These are phyloP conservation scores for Xylariales sp. DNA, from an alignment of 2,329 filamentous ascomycete species.

Conservation along the genomic window DNA sequence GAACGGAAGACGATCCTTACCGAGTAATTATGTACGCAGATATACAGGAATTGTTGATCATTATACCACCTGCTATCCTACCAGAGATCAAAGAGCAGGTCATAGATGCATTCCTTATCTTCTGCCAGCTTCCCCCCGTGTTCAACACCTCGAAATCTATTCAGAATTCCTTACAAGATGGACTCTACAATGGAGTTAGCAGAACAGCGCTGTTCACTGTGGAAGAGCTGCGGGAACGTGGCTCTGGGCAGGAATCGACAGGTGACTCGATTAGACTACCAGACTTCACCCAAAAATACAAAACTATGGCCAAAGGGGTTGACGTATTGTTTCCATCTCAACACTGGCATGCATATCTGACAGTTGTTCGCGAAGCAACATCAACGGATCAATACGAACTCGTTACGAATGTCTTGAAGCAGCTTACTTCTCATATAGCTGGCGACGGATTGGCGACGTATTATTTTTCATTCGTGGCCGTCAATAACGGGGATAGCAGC, in stretches of 20 bases:
- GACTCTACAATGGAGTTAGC: constrained; percentile 38
- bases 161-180: constrained; percentile 41
- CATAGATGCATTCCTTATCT: constrained; percentile 67
- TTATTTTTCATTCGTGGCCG: constrained; percentile 62
- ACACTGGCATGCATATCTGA: constrained; percentile 40
- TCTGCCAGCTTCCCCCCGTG: constrained; percentile 58
- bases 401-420: constrained; percentile 50
- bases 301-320: constrained; percentile 17
- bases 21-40: constrained; percentile 78
- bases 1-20: constrained; percentile 75
- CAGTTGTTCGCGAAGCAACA: constrained; percentile 12
- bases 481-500: constrained; percentile 47
- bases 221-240: constrained; percentile 5
- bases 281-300: constrained; percentile 17
- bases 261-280: constrained; percentile 12
- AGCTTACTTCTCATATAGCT: constrained; percentile 43
- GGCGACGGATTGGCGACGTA: constrained; percentile 61
- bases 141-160: constrained; percentile 18
- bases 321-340: constrained; percentile 49
- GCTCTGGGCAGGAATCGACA: constrained; percentile 5
- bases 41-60: constrained; percentile 58
- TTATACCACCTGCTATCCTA: constrained; percentile 36
- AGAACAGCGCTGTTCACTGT: constrained; percentile 21
- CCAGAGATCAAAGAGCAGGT: constrained; percentile 39
- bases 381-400: constrained; percentile 36